Evolutionary conservation across 257 asterid genomes (phyloP).

Genomic region (Eucommia ulmoides): DNA sequence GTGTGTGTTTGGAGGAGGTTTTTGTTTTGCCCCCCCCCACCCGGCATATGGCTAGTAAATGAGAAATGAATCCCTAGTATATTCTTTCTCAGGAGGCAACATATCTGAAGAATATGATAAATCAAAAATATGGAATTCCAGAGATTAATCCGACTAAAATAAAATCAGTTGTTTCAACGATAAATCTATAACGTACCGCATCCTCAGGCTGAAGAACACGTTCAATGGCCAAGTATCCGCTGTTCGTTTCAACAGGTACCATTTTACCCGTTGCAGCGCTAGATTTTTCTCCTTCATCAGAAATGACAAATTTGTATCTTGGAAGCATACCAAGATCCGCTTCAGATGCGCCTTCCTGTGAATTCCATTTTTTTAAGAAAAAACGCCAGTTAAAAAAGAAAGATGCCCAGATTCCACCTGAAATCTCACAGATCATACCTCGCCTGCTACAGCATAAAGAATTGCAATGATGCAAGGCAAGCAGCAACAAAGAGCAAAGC

Average conservation of each 20-base stretch:
- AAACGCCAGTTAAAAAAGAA: neutral
- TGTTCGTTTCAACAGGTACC: conserved; percentile 64
- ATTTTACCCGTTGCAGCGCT: conserved; percentile 59
- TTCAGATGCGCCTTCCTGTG: conserved; percentile 95
- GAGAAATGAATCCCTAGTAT: too few species aligned
- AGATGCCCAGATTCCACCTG: conserved; percentile 1
- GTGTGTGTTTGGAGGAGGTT: too few species aligned
- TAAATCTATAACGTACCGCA: conserved; percentile 50
- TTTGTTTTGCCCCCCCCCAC: too few species aligned
- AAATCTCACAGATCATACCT: conserved; percentile 32
- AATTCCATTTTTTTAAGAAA: neutral
- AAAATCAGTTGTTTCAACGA: neutral
- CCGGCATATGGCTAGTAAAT: too few species aligned
- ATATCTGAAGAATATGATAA: too few species aligned
- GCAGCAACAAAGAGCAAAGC: conserved; percentile 95
- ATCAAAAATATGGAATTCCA: too few species aligned
- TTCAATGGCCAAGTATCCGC: conserved; percentile 47
- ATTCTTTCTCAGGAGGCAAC: too few species aligned
- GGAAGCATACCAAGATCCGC: conserved; percentile 82
- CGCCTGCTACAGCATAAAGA: conserved; percentile 97
- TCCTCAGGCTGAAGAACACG: conserved; percentile 77
- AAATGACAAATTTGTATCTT: conserved; percentile 53
- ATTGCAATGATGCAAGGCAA: conserved; percentile 95
- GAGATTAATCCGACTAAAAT: too few species aligned
- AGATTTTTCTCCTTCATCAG: conserved; percentile 46